Evolutionary conservation across 2,329 filamentous ascomycete genomes (phyloP).

Genomic region (Diaporthe ilicicola): DNA sequence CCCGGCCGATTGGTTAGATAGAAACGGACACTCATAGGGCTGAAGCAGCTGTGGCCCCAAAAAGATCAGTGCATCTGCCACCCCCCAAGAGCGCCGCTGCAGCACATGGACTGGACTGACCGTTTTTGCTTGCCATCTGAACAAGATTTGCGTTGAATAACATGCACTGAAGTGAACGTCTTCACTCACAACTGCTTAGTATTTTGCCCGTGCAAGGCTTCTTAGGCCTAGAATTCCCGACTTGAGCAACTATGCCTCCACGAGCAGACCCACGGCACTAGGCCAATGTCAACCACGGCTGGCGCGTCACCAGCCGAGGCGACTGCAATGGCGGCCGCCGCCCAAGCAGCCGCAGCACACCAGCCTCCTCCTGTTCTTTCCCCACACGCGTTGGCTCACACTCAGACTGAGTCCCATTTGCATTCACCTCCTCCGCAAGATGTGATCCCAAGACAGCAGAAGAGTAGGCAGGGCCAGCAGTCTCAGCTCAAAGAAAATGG

Average conservation of each 20-base stretch:
- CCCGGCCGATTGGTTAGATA: neutral
- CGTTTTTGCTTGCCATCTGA: neutral
- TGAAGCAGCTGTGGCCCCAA: constrained; percentile 14
- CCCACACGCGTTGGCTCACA: neutral
- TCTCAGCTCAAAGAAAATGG: neutral
- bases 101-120: neutral
- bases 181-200: neutral
- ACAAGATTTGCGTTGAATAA: neutral
- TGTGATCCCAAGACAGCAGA: neutral
- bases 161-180: neutral
- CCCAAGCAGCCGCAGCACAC: neutral
- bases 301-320: neutral
- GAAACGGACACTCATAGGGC: constrained; percentile 1
- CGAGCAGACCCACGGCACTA: neutral
- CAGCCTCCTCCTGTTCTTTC: neutral
- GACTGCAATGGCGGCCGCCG: neutral
- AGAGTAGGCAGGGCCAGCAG: neutral
- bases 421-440: neutral
- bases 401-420: neutral
- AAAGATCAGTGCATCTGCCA: neutral
- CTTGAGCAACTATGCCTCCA: neutral
- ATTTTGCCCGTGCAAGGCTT: neutral
- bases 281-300: neutral
- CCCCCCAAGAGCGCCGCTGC: neutral
- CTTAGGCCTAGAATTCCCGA: neutral